Base-by-base conservation (phyloP, 805 yeast genomes). In the Komagataella mondaviorum region DNA sequence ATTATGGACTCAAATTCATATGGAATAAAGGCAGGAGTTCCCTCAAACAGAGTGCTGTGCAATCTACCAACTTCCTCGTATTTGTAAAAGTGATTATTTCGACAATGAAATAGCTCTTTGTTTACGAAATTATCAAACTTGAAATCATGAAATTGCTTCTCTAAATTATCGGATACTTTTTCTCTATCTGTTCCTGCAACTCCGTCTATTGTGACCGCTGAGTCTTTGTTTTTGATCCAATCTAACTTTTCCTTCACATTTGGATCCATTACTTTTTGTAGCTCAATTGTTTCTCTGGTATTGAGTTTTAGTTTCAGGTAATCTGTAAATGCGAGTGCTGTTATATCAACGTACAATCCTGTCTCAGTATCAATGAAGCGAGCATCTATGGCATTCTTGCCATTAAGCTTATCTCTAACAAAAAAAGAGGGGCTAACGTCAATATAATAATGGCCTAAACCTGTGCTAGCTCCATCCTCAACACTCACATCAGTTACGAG, bases 331-430 rank as follows among this genome's bases (percentile, higher is more conserved):
- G 82, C 72, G 51, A 81, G 63, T 0, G 77, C 87, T 0, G 89
- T 83, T 44, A 83, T 76, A 59, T 83, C 89, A 51, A 83, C 77
- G 59, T 79, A 83, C 46, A 79, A 62, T 0, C 88, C 89, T 3
- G 83, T 73, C 53, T 75, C 77, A 6, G 80, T 64, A 60, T 83
- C 88, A 48, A 83, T 78, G 58, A 83, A 78, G 50, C 89, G 63
- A 0, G 83, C 88, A 64, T 81, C 85, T 48, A 82, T 81, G 52
- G 77, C 77, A 57, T 81, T 80, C 22, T 64, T 57, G 0, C 81
- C 83, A 53, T 73, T 76, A 1, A 77, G 82, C 44, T 69, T 67
- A 1, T 58, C 63, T 57, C 88, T 67, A 30, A 72, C 67, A 18
- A 82, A 76, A 30, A 80, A 70, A 3, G 76, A 71, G 6, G 75